These are phyloP conservation scores for Gyrodon lividus DNA, from an alignment of 768 basidiomycete species.

Conservation along the genomic window DNA sequence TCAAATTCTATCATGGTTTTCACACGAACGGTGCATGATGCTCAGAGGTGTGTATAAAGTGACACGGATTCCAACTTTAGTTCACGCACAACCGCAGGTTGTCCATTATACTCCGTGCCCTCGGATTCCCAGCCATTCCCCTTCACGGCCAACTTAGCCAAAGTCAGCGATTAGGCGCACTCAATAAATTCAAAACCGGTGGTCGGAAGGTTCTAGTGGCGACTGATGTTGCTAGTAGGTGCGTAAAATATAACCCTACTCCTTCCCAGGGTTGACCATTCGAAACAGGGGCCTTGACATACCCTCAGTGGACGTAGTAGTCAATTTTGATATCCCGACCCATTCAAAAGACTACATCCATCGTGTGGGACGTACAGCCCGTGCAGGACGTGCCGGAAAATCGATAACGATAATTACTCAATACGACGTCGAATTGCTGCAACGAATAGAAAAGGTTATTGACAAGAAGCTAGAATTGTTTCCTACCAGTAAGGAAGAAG, in stretches of 20 bases:
- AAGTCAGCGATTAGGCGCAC: constrained; percentile 87
- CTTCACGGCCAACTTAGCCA: constrained; percentile 95
- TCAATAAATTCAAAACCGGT: constrained; percentile 94
- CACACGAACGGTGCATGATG: constrained; percentile 92
- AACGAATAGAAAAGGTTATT: constrained; percentile 90
- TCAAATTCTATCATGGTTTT: constrained; percentile 96
- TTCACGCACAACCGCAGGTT: constrained; percentile 45
- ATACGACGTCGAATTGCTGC: constrained; percentile 95
- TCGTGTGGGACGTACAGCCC: constrained; percentile 94
- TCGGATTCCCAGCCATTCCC: constrained; percentile 94
- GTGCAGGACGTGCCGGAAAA: constrained; percentile 96
- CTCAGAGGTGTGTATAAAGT: constrained; percentile 57
- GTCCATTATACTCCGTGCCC: constrained; percentile 82
- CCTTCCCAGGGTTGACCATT: constrained; percentile 4
- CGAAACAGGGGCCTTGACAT: constrained; percentile 83
- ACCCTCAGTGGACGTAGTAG: constrained; percentile 91
- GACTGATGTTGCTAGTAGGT: constrained; percentile 95
- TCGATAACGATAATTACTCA: constrained; percentile 97
- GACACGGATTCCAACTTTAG: not conserved
- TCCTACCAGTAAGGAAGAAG: constrained; percentile 84
- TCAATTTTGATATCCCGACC: constrained; percentile 97
- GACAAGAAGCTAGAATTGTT: constrained; percentile 92
- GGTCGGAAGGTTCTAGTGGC: constrained; percentile 90
- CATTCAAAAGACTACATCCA: constrained; percentile 99
- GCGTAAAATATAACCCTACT: constrained; percentile 25